Evolutionary conservation across 2,329 filamentous ascomycete species (phyloP), one percentile per base, ranked within the genome.

Genomic region (Verticillium isaacii): DNA sequence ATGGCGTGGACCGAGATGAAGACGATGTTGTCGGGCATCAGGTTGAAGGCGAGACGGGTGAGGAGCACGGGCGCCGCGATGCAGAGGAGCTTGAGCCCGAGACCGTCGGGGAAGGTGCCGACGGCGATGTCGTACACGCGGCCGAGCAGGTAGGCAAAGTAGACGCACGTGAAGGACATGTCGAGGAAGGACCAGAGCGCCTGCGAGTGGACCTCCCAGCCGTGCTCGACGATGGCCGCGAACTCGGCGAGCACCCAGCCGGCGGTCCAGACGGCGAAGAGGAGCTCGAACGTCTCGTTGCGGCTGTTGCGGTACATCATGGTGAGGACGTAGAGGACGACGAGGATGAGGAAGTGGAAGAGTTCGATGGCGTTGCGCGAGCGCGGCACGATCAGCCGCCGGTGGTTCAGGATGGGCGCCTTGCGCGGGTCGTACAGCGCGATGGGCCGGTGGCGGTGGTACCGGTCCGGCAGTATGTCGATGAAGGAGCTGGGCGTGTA

Each of bases 121-220:
- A 75, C 79, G 14, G 80, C 76, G 73, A 85, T 84, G 36, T 88
- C 88, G 68, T 89, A 84, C 15, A 92, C 75, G 5, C 92, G 88
- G 36, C 93, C 73, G 32, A 83, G 73, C 8, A 92, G 78, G 72
- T 94, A 95, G 17, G 81, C 75, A 68, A 82, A 78, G 71, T 91
- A 95, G 36, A 95, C 88, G 54, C 81, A 68, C n/a, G 87, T 84
- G 69, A 94, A 96, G 5, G 86, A 86, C 56, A 94, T 87, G 71
- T 95, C 92, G n/a, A 96, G 82, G 69, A 96, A 95, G 0, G 91
- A 92, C 92, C 92, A 96, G 3, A 96, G 78, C 67, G 95, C 94
- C 72, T 96, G 91, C 0, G 91, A 93, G 70, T 95, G 93, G 1
- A 95, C 77, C 65, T 70, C 83, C 84, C 84, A 87, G 57, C 84